phyloP scores from a whole-genome alignment of 106 monocot genomes.

The Allium cepa region DNA sequence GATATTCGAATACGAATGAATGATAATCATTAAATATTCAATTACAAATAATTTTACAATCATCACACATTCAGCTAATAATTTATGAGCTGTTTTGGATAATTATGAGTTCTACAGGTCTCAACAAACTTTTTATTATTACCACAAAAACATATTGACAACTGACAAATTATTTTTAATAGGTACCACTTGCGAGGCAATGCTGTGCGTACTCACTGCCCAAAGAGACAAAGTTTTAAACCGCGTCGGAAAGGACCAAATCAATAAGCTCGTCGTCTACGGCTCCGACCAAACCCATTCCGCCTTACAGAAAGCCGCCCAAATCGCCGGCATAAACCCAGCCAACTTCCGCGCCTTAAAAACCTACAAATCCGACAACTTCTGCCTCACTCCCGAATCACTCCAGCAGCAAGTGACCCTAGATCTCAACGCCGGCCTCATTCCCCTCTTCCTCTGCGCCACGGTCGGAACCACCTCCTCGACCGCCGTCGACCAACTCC shows the following conservation, averaged over 20 bases:
- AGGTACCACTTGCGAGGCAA: slow-evolving; percentile 20
- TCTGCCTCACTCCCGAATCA: slow-evolving; percentile 10
- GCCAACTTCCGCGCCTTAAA: slow-evolving; percentile 19
- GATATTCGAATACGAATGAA: too few relatives aligned
- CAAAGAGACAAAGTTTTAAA: not conserved
- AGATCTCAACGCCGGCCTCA: slow-evolving; percentile 26
- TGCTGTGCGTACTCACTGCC: slow-evolving; percentile 4
- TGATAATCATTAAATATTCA: too few relatives aligned
- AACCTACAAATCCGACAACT: slow-evolving; percentile 7
- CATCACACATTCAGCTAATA: too few relatives aligned
- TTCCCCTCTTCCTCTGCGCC: slow-evolving; percentile 41
- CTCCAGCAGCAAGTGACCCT: not conserved
- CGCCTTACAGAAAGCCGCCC: slow-evolving; percentile 22
- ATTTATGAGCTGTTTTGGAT: too few relatives aligned
- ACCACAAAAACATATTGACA: too few relatives aligned
- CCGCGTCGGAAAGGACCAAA: not conserved
- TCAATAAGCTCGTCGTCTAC: slow-evolving; percentile 23
- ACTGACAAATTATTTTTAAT: too few relatives aligned
- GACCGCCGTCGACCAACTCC: slow-evolving; percentile 31
- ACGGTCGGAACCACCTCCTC: slow-evolving; percentile 53
- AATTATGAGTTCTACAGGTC: too few relatives aligned
- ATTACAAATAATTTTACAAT: too few relatives aligned
- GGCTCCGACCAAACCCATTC: slow-evolving; percentile 36
- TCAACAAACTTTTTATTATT: too few relatives aligned
- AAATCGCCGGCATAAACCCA: slow-evolving; percentile 24